Evolutionary conservation across 2,329 filamentous ascomycete genomes (phyloP).

Genomic region (Diaporthe vaccinii): DNA sequence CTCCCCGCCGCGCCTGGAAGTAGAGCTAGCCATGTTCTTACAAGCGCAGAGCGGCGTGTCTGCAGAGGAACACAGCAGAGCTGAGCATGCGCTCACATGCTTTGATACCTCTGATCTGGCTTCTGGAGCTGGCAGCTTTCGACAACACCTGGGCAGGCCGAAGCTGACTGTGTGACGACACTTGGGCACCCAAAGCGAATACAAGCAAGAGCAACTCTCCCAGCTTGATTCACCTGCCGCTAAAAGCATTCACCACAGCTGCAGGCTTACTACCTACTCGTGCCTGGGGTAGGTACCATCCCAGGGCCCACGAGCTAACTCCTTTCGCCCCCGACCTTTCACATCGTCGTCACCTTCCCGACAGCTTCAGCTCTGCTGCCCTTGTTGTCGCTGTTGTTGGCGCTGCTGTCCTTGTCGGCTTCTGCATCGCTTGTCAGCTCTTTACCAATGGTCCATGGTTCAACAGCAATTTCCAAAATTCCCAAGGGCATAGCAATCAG

Average conservation of each 20-base stretch:
- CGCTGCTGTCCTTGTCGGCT: neutral
- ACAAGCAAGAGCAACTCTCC: constrained; percentile 9
- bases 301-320: constrained; percentile 14
- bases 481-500: neutral
- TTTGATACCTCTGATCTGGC: constrained; percentile 19
- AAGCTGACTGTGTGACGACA: neutral
- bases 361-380: neutral
- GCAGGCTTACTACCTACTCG: neutral
- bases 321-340: neutral
- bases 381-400: neutral
- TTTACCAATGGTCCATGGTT: constrained; percentile 2
- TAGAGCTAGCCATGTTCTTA: neutral
- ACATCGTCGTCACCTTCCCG: constrained; percentile 8
- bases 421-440: constrained; percentile 5
- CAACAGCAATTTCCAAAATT: constrained; percentile 10
- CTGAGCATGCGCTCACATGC: constrained; percentile 20
- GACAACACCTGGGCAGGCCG: neutral
- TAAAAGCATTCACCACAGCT: neutral
- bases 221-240: constrained; percentile 12
- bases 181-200: constrained; percentile 2
- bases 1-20: neutral
- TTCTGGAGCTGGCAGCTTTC: constrained; percentile 18
- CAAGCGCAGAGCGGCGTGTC: neutral
- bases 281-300: neutral
- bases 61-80: neutral